A percentile compares a stretch with the other conserved stretches of the same genome.
Evolutionary conservation across 495 filamentous ascomycete genomes (phyloP).

Genomic region (Penicilliopsis zonata): DNA sequence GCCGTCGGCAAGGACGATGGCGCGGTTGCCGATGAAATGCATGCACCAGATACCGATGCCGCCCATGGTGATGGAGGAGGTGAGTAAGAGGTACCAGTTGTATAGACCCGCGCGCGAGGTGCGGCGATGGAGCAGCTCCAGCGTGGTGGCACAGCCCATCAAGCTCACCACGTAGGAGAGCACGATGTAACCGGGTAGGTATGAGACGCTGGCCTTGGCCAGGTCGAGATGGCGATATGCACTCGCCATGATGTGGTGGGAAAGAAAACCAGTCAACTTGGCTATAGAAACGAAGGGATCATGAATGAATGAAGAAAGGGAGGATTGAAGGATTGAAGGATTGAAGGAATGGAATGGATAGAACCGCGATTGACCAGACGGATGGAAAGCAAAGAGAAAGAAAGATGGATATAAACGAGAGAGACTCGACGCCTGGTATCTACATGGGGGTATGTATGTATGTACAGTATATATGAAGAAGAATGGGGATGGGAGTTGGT

Average conservation of each 20-base stretch:
- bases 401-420: too few relatives aligned
- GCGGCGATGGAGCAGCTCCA: conserved; percentile 71
- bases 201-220: conserved; percentile 17
- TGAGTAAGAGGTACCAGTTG: conserved; percentile 60
- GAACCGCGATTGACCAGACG: too few relatives aligned
- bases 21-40: conserved; percentile 80
- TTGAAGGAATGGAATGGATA: too few relatives aligned
- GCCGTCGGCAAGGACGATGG: conserved; percentile 56
- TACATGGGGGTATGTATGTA: too few relatives aligned
- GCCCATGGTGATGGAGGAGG: conserved; percentile 66
- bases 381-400: too few relatives aligned
- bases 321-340: too few relatives aligned
- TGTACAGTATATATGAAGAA: too few relatives aligned
- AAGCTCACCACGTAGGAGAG: conserved; percentile 70
- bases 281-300: too few relatives aligned
- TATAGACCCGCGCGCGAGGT: conserved; percentile 53
- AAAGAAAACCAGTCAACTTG: too few relatives aligned
- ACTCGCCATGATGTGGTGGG: not conserved
- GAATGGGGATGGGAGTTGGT: too few relatives aligned
- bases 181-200: conserved; percentile 51
- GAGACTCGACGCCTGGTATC: too few relatives aligned
- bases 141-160: conserved; percentile 61
- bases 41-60: conserved; percentile 75
- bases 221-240: not conserved
- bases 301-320: too few relatives aligned